These are phyloP conservation scores for Coriaria nepalensis DNA, from an alignment of 306 rosid species.

Conservation along the genomic window DNA sequence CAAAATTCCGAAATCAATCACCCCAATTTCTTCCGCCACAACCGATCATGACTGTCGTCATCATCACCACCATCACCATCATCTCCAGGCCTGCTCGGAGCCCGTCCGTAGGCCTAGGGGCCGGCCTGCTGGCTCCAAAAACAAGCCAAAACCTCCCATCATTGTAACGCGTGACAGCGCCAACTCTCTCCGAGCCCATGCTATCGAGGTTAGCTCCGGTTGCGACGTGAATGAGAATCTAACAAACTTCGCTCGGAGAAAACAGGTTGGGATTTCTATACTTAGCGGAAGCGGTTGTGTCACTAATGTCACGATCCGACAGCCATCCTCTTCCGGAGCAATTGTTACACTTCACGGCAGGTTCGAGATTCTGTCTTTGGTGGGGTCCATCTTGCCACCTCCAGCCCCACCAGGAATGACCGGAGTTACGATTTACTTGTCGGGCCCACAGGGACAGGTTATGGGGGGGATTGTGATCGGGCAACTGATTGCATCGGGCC, in stretches of 20 bases:
- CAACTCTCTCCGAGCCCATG: constrained; percentile 81
- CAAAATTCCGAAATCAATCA: constrained; percentile 2
- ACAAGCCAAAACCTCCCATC: constrained; percentile 90
- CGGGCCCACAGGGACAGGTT: constrained; percentile 90
- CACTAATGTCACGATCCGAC: constrained; percentile 69
- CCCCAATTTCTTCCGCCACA: constrained; percentile 1
- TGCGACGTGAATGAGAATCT: constrained; percentile 72
- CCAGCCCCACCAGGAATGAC: constrained; percentile 81
- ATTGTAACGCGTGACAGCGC: constrained; percentile 95
- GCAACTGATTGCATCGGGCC: constrained; percentile 64
- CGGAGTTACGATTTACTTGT: constrained; percentile 69
- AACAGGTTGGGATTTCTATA: constrained; percentile 81
- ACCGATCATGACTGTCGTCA: too few relatives aligned
- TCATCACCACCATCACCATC: too few relatives aligned
- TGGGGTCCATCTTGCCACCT: constrained; percentile 79
- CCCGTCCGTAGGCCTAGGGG: constrained; percentile 65
- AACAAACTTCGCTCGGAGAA: constrained; percentile 62
- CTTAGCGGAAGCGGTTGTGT: constrained; percentile 89
- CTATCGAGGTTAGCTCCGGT: constrained; percentile 81
- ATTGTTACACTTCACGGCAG: constrained; percentile 77
- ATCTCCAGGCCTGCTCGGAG: constrained; percentile 16
- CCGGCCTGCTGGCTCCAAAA: constrained; percentile 84
- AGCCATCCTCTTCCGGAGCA: constrained; percentile 71
- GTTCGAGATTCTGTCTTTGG: constrained; percentile 74
- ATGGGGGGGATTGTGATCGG: constrained; percentile 87